phyloP scores from a whole-genome alignment of 768 basidiomycete species.

The Xerocomus brunneocitrinus region DNA sequence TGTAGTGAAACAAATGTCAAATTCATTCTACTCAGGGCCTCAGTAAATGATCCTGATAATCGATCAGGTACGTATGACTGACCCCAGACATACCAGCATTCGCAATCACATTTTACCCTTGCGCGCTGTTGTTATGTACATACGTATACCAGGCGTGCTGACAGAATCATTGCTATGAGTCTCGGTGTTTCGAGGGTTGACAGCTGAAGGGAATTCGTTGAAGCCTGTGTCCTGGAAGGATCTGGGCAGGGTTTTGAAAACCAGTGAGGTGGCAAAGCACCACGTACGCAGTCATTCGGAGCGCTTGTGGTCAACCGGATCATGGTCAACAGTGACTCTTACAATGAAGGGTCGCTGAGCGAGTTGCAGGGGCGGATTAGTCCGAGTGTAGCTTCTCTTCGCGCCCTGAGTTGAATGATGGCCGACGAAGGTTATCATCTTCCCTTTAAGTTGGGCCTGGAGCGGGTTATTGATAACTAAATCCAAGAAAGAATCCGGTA shows the following conservation, averaged over 20 bases:
- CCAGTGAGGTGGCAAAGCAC: too few species aligned
- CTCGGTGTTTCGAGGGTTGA: neutral
- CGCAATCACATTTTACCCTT: neutral
- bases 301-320: neutral
- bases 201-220: neutral
- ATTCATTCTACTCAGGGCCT: too few species aligned
- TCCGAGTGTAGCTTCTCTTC: conserved; percentile 14
- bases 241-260: neutral
- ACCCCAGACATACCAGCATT: neutral
- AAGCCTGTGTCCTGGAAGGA: neutral
- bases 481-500: conserved; percentile 18
- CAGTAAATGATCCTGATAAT: neutral
- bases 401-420: conserved; percentile 9
- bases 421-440: conserved; percentile 26
- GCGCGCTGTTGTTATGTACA: neutral
- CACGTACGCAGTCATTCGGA: neutral
- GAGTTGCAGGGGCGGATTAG: neutral
- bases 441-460: conserved; percentile 15
- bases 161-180: neutral
- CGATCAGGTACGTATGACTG: neutral
- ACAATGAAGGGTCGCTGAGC: neutral
- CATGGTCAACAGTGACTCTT: too few species aligned
- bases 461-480: neutral
- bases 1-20: neutral
- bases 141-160: neutral